Conservation (phyloP, 192 early-diverging fungal species). For the Irineochytrium annulatum region DNA sequence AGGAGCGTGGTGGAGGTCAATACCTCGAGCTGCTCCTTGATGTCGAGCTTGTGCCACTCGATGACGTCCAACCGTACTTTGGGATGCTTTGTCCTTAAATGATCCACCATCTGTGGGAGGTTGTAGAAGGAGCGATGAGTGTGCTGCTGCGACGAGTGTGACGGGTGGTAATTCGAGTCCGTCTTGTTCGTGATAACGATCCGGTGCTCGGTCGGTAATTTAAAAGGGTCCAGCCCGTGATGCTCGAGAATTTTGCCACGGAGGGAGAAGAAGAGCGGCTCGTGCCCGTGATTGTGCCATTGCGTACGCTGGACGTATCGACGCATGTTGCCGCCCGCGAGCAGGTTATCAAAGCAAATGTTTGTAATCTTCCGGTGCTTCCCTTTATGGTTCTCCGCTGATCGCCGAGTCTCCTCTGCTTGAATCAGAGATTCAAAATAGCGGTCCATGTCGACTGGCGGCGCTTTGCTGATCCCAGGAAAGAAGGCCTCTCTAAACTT, state of each 20-base stretch:
- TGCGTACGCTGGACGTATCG: slow-evolving; percentile 16
- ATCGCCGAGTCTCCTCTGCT: too few relatives aligned
- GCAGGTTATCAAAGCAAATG: slow-evolving; percentile 29
- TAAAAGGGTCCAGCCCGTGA: slow-evolving; percentile 15
- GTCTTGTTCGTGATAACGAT: slow-evolving; percentile 37
- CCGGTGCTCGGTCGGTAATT: slow-evolving; percentile 14
- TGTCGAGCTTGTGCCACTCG: slow-evolving; percentile 16
- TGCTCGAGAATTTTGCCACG: slow-evolving; percentile 13
- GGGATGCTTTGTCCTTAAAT: slow-evolving; percentile 10
- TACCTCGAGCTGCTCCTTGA: slow-evolving; percentile 25
- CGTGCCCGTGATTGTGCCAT: slow-evolving; percentile 25
- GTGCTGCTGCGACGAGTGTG: background rate
- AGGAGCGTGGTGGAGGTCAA: slow-evolving; percentile 26
- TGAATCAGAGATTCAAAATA: too few relatives aligned
- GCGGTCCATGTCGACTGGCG: slow-evolving; percentile 11
- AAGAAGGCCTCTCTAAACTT: slow-evolving; percentile 25
- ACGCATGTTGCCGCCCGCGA: slow-evolving; percentile 23
- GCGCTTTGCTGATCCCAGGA: slow-evolving; percentile 13
- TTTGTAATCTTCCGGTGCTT: too few relatives aligned
- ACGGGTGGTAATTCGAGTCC: slow-evolving; percentile 9
- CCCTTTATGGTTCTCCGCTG: too few relatives aligned
- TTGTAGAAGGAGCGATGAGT: slow-evolving; percentile 23
- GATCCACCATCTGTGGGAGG: slow-evolving; percentile 6
- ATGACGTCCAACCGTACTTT: slow-evolving; percentile 9
- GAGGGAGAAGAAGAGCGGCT: slow-evolving; percentile 25